Percentiles rank a stretch among this genome's conserved stretches.
Evolutionary conservation across 164 flowering plant species (phyloP).

Genomic region (Platanus orientalis): DNA sequence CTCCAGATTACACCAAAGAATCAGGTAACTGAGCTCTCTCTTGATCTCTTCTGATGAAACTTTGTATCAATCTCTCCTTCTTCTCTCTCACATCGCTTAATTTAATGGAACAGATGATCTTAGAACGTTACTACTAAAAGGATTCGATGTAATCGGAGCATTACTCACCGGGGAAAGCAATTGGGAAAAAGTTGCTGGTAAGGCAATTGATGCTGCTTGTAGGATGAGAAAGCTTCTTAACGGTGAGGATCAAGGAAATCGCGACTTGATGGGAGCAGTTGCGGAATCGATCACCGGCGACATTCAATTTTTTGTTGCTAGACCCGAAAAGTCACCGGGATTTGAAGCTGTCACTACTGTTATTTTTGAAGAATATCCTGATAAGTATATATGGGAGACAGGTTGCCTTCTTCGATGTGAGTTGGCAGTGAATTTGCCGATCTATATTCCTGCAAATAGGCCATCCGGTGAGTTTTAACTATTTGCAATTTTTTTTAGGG

Average conservation of each 20-base stretch:
- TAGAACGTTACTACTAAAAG: conserved; percentile 46
- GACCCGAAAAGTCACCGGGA: conserved; percentile 17
- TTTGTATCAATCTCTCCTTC: no score
- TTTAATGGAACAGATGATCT: conserved; percentile 52
- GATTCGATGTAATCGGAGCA: conserved; percentile 74
- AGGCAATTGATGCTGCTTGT: conserved; percentile 45
- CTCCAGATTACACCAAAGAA: conserved; percentile 59
- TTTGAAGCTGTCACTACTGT: conserved; percentile 38
- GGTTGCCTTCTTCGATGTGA: conserved; percentile 73
- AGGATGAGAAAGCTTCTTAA: conserved; percentile 35
- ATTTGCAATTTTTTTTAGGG: neutral
- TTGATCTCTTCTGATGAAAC: no score
- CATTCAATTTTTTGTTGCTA: conserved; percentile 43
- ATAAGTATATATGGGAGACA: conserved; percentile 64
- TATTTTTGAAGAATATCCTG: conserved; percentile 52
- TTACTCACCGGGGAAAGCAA: conserved; percentile 26
- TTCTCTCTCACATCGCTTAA: neutral
- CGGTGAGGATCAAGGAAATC: conserved; percentile 16
- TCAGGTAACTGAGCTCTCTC: conserved; percentile 40
- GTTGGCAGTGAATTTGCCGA: conserved; percentile 58
- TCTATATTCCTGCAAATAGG: conserved; percentile 42
- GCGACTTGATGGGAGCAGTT: conserved; percentile 55
- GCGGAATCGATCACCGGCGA: conserved; percentile 34
- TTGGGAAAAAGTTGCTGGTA: conserved; percentile 32
- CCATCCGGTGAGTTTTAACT: conserved; percentile 36